Evolutionary conservation across 805 yeast species (phyloP).

Genomic region (Teunomyces atbi): DNA sequence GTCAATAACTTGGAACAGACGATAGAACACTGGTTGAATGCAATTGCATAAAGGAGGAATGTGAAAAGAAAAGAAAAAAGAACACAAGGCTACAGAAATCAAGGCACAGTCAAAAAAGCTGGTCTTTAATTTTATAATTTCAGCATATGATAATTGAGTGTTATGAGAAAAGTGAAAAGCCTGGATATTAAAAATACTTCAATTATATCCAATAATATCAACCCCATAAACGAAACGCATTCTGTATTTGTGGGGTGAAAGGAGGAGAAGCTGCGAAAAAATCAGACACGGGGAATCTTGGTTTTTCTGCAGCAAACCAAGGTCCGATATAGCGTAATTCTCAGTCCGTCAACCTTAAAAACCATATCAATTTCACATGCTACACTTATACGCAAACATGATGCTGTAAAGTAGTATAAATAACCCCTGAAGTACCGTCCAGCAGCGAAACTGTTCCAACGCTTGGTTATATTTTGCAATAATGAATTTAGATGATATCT

Average conservation of each 20-base stretch:
- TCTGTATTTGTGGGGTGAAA: background rate
- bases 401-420: background rate
- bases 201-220: background rate
- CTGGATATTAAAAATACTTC: background rate
- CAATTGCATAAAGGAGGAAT: background rate
- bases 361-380: constrained; percentile 1
- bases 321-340: background rate
- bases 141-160: background rate
- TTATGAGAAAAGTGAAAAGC: background rate
- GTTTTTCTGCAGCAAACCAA: background rate
- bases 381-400: background rate
- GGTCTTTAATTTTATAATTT: background rate
- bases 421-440: background rate
- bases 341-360: background rate
- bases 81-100: too few relatives aligned
- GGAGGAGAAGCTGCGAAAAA: constrained; percentile 2
- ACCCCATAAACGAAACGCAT: background rate
- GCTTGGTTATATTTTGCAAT: background rate
- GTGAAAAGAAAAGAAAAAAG: too few relatives aligned
- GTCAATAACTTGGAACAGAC: background rate
- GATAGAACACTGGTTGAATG: background rate
- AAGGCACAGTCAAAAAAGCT: too few relatives aligned
- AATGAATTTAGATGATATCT: background rate
- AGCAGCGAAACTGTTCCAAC: background rate
- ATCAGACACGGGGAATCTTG: background rate